Conservation (phyloP, 2,329 filamentous ascomycete genomes). For the Gnomoniopsis smithogilvyi region DNA sequence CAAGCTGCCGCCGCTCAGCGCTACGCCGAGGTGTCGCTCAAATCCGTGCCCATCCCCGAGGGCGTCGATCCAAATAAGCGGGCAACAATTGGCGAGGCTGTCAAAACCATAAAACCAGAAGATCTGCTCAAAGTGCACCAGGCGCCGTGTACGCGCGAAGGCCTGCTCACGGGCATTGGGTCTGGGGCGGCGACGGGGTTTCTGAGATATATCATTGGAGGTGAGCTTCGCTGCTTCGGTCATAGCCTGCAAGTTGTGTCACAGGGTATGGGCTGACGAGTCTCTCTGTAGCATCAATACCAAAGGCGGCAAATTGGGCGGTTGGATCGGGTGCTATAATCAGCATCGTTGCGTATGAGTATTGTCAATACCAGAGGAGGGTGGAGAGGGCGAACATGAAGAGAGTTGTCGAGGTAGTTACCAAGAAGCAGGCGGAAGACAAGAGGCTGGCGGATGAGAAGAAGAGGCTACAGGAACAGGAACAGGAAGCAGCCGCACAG, state of each 20-base stretch:
- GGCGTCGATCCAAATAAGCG: slow-evolving; percentile 17
- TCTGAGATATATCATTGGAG: slow-evolving; percentile 69
- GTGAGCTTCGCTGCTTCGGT: slow-evolving; percentile 38
- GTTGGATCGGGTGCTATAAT: slow-evolving; percentile 71
- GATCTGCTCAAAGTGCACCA: slow-evolving; percentile 74
- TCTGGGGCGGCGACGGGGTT: slow-evolving; percentile 74
- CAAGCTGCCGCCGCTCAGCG: slow-evolving; percentile 16
- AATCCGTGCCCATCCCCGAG: slow-evolving; percentile 16
- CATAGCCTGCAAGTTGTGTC: background rate
- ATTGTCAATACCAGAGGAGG: slow-evolving; percentile 71
- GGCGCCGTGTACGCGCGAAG: slow-evolving; percentile 79
- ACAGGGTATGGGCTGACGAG: background rate
- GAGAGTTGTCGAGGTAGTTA: slow-evolving; percentile 78
- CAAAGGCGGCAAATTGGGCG: slow-evolving; percentile 77
- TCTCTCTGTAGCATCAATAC: slow-evolving; percentile 44
- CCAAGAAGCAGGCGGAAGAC: slow-evolving; percentile 64
- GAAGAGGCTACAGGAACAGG: slow-evolving; percentile 29
- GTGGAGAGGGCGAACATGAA: slow-evolving; percentile 82
- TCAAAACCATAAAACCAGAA: slow-evolving; percentile 63
- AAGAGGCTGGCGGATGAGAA: slow-evolving; percentile 48
- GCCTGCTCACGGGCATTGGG: slow-evolving; percentile 78
- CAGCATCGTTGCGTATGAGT: slow-evolving; percentile 75
- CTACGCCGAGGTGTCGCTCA: slow-evolving; percentile 18
- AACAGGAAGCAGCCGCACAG: slow-evolving; percentile 29
- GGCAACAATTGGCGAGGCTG: slow-evolving; percentile 54